phyloP scores from a whole-genome alignment of 495 filamentous ascomycete genomes.

The Usnea hakonensis region DNA sequence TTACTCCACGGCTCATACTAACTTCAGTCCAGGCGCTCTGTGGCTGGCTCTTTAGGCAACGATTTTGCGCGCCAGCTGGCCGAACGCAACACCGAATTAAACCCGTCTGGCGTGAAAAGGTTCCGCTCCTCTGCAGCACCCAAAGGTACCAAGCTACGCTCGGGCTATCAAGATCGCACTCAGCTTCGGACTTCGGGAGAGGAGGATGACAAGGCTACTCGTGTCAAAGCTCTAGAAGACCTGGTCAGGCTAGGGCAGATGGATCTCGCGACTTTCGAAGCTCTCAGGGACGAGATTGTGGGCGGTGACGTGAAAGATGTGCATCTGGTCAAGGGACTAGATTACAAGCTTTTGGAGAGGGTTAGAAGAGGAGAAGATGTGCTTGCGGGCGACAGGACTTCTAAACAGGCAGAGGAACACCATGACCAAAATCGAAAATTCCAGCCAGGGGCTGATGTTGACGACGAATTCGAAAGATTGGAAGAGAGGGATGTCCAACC shows the following conservation, averaged over 20 bases:
- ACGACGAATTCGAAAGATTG: slow-evolving; percentile 70
- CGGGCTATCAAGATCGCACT: slow-evolving; percentile 83
- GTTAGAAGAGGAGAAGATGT: slow-evolving; percentile 70
- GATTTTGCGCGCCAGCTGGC: slow-evolving; percentile 84
- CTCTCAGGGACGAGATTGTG: slow-evolving; percentile 63
- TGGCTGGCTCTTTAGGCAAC: slow-evolving; percentile 44
- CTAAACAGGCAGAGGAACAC: slow-evolving; percentile 16
- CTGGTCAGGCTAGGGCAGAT: slow-evolving; percentile 77
- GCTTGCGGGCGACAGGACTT: slow-evolving; percentile 28
- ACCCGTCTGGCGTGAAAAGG: slow-evolving; percentile 48
- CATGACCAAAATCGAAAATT: slow-evolving; percentile 21
- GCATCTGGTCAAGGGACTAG: slow-evolving; percentile 86
- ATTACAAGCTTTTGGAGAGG: slow-evolving; percentile 70
- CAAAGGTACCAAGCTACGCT: slow-evolving; percentile 70
- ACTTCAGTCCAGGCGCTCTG: slow-evolving; percentile 54
- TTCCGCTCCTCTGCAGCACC: slow-evolving; percentile 74
- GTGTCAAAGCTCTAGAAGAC: slow-evolving; percentile 74
- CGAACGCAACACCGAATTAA: slow-evolving; percentile 47
- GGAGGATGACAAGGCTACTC: slow-evolving; percentile 40
- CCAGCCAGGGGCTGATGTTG: slow-evolving; percentile 45
- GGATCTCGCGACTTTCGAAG: slow-evolving; percentile 64
- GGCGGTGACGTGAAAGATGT: slow-evolving; percentile 74
- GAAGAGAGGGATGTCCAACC: slow-evolving; percentile 56
- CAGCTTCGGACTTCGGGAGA: slow-evolving; percentile 32
- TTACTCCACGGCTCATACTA: neutral